Evolutionary conservation across 2,329 filamentous ascomycete genomes (phyloP).

Genomic region (Aspergillus quadrilineatus): DNA sequence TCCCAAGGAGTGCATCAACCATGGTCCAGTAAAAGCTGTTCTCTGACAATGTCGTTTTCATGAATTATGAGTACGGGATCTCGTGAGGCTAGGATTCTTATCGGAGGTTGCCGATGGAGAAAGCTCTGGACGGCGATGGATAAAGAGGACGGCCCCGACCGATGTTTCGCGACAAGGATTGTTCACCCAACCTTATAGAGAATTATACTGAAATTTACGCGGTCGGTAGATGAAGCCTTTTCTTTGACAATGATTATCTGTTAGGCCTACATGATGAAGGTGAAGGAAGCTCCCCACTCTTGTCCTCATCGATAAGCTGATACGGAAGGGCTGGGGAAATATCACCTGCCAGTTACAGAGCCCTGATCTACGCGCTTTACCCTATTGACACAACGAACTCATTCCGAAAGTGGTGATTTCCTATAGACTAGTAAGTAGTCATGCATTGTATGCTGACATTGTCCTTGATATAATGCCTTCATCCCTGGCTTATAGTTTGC

Average conservation of each 20-base stretch:
- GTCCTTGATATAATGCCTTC: background rate
- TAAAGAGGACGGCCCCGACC: constrained; percentile 10
- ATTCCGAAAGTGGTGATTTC: background rate
- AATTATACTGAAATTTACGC: background rate
- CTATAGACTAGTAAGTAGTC: background rate
- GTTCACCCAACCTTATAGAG: background rate
- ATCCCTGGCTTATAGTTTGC: constrained; percentile 32
- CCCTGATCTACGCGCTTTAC: background rate
- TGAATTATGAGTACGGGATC: background rate
- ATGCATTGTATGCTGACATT: background rate
- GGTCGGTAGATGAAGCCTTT: background rate
- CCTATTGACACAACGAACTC: background rate
- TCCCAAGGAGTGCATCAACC: background rate
- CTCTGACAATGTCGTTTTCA: background rate
- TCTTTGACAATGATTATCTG: background rate
- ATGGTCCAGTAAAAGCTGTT: background rate
- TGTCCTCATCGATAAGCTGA: background rate
- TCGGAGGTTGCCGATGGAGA: constrained; percentile 13
- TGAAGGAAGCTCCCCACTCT: constrained; percentile 1
- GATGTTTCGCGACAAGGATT: background rate
- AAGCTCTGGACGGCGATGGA: background rate
- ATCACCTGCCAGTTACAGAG: background rate
- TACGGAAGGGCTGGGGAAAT: background rate
- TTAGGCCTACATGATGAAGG: background rate
- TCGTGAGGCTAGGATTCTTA: background rate